phyloP scores from a whole-genome alignment of 2,329 filamentous ascomycete genomes.

The Fusarium caatingaense region DNA sequence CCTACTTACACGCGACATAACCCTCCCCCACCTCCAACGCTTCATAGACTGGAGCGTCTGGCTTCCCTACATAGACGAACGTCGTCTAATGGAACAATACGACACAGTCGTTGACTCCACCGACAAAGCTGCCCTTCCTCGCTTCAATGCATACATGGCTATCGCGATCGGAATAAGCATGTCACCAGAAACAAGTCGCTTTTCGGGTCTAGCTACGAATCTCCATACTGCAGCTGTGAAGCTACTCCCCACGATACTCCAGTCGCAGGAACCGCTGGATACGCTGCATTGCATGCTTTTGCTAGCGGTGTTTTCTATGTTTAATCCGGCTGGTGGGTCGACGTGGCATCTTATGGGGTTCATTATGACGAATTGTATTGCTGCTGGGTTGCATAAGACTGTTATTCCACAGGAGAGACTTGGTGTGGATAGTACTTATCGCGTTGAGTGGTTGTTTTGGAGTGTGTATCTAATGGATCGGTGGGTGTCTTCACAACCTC shows the following conservation, averaged over 20 bases:
- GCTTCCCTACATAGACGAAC: conserved; percentile 11
- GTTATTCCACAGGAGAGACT: background rate
- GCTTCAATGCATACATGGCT: conserved; percentile 14
- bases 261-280: conserved; percentile 5
- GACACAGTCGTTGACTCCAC: background rate
- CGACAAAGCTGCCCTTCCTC: background rate
- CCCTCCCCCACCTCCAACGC: background rate
- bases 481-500: background rate
- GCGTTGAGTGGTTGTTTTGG: conserved; percentile 22
- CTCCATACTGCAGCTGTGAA: conserved; percentile 12
- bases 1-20: background rate
- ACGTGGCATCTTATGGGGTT: conserved; percentile 18
- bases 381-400: conserved; percentile 8
- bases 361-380: conserved; percentile 25
- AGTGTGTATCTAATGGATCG: conserved; percentile 21
- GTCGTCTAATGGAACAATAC: conserved; percentile 6
- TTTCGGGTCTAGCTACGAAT: background rate
- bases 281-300: conserved; percentile 24
- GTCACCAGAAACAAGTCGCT: background rate
- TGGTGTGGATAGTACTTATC: background rate
- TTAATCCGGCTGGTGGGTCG: conserved; percentile 10
- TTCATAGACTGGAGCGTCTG: conserved; percentile 15
- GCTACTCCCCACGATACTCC: background rate
- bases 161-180: conserved; percentile 21
- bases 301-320: conserved; percentile 8